These are phyloP conservation scores for Lipomyces chichibuensis DNA, from an alignment of 805 yeast genomes.

Conservation along the genomic window DNA sequence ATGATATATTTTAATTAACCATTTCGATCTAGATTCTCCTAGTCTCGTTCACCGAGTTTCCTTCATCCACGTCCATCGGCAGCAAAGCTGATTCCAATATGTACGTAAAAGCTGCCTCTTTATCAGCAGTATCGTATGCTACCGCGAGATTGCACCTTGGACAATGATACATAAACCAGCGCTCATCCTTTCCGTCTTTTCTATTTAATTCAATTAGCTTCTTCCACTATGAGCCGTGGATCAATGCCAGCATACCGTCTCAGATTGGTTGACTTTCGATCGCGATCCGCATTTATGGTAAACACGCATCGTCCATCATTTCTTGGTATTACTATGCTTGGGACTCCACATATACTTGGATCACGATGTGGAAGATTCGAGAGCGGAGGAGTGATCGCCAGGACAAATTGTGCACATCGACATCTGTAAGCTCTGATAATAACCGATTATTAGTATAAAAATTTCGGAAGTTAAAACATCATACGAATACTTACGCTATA, in stretches of 20 bases:
- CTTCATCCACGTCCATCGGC: conserved; percentile 1
- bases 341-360: conserved; percentile 12
- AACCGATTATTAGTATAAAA: background rate
- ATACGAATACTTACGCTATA: background rate
- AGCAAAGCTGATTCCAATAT: conserved; percentile 16
- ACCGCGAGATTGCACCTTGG: conserved; percentile 29
- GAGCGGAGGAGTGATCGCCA: conserved; percentile 22
- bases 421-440: conserved; percentile 21
- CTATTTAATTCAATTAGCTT: background rate
- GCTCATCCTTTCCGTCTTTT: conserved; percentile 20
- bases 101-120: conserved; percentile 15
- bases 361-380: conserved; percentile 20
- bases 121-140: conserved; percentile 21
- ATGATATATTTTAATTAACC: no score
- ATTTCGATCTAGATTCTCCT: background rate
- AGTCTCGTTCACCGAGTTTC: background rate
- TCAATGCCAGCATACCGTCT: conserved; percentile 1
- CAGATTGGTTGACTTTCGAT: conserved; percentile 3
- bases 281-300: conserved; percentile 8
- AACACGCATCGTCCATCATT: conserved; percentile 7
- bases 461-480: background rate
- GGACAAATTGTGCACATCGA: conserved; percentile 19
- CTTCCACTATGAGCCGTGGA: background rate
- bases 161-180: conserved; percentile 30
- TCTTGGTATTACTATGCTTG: conserved; percentile 14